Conservation (phyloP, 1,284 basidiomycete genomes). For the Tremellales sp. region DNA sequence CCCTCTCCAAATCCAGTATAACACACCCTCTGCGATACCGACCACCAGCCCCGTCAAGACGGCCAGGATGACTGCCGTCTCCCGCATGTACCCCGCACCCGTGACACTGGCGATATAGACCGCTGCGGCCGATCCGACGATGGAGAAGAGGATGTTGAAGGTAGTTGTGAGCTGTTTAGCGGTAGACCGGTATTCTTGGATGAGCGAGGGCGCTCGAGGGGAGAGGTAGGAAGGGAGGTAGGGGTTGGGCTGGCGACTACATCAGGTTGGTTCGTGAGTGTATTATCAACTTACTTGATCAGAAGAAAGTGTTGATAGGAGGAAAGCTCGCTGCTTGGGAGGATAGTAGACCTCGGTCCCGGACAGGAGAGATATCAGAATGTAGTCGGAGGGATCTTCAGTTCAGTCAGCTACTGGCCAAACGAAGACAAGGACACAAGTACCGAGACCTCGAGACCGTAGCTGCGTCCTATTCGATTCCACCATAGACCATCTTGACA, state of each 20-base stretch:
- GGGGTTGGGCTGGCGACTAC: conserved; percentile 24
- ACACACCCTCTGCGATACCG: conserved; percentile 31
- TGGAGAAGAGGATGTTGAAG: conserved; percentile 42
- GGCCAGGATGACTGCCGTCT: conserved; percentile 28
- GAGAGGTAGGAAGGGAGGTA: conserved; percentile 39
- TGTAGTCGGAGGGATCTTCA: conserved; percentile 33
- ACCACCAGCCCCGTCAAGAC: conserved; percentile 35
- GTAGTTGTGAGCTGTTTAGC: conserved; percentile 29
- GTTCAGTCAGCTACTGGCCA: no score
- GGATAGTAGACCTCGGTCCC: conserved; percentile 41
- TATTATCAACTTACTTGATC: conserved; percentile 18
- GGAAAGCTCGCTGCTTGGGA: conserved; percentile 21
- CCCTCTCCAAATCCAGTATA: conserved; percentile 29
- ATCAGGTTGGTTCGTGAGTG: neutral
- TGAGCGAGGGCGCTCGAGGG: conserved; percentile 24
- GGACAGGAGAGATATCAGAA: conserved; percentile 31
- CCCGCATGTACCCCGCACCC: conserved; percentile 33
- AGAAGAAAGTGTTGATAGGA: conserved; percentile 15
- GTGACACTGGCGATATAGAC: conserved; percentile 33
- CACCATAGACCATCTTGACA: conserved; percentile 15
- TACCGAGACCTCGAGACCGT: no score
- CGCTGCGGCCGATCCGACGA: conserved; percentile 34
- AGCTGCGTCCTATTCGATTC: no score
- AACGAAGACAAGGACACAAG: no score
- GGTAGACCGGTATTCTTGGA: conserved; percentile 30